Evolutionary conservation across 176 grass and related monocot genomes (phyloP).

Genomic region (Avena insularis): DNA sequence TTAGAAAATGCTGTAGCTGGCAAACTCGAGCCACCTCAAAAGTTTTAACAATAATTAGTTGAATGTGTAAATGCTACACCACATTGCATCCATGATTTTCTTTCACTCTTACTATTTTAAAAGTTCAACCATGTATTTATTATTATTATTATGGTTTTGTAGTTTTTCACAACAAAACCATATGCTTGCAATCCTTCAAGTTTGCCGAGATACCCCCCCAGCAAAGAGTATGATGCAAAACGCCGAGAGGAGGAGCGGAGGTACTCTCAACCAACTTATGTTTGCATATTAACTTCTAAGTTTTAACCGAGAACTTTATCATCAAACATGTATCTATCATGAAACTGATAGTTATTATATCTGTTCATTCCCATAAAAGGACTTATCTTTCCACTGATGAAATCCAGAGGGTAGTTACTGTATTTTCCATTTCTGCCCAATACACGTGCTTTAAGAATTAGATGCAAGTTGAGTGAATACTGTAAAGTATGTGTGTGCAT

Average conservation of each 20-base stretch:
- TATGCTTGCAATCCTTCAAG: slow-evolving; percentile 93
- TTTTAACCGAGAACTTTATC: background rate
- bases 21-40: background rate
- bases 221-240: slow-evolving; percentile 99
- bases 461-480: slow-evolving; percentile 25
- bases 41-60: slow-evolving; percentile 1
- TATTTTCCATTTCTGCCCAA: slow-evolving; percentile 22
- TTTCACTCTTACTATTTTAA: background rate
- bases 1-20: slow-evolving; percentile 28
- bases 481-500: background rate
- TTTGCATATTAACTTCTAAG: background rate
- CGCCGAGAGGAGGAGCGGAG: slow-evolving; percentile 89
- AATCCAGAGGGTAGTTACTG: background rate
- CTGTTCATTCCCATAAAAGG: background rate
- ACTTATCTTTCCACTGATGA: background rate
- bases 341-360: background rate
- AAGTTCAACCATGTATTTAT: slow-evolving; percentile 1
- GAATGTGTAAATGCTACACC: slow-evolving; percentile 8
- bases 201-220: slow-evolving; percentile 89
- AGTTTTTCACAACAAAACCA: slow-evolving; percentile 93
- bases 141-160: slow-evolving; percentile 40
- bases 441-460: background rate
- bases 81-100: background rate
- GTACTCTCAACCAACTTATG: slow-evolving; percentile 46
- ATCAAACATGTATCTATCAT: background rate